Evolutionary conservation across 2,329 filamentous ascomycete species (phyloP), one percentile per base, ranked within the genome.

Genomic region (Trichophyton schoenleinii): DNA sequence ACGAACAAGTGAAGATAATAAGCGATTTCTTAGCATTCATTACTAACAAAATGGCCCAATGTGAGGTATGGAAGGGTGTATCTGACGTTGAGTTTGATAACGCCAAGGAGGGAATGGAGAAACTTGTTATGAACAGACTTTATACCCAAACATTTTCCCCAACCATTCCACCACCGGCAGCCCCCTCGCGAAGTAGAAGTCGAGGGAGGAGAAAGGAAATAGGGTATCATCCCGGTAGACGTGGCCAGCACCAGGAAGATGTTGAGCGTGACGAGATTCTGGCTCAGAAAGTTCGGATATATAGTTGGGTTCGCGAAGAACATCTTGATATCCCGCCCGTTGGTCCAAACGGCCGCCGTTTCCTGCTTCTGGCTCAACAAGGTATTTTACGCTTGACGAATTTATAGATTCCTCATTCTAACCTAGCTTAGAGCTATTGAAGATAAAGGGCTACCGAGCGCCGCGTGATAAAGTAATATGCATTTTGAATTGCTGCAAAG

Each of bases 1-100:
- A 99, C 72, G 94, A 99, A 75, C 94, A 99, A 73, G 94, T 97
- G 71, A 99, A 99, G 76, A 97, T 99, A 64, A 96, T 99, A 64
- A 85, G 89, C 66, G 95, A 99, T 72, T 99, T 99, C 67, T 79
- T 99, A 57, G 86, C 91, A 52, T 99, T 99, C 70, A 99, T 99
- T 65, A 88, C 89, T 60, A 96, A 96, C 76, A 97, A 97, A 78
- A 99, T 99, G 95, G 90, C 87, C 13, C 83, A 90, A 66, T 99
- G 94, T 70, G 94, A 99, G 64, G 90, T 99, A 2, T 99, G 94
- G 94, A 85, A 89, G 62, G 89, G 94, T 38, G 89, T 97, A 0
- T 95, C 91, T 0, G 94, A 99, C 72, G 89, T 89, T 42, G 94
- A 99, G 70, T 99, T 99, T 68, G 94, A 99, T 74, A 99, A 99